Percentiles rank a stretch among this genome's conserved stretches.
phyloP scores from a whole-genome alignment of 1,139 yeast species.

The Hemisphaericaspora lyxosophila region DNA sequence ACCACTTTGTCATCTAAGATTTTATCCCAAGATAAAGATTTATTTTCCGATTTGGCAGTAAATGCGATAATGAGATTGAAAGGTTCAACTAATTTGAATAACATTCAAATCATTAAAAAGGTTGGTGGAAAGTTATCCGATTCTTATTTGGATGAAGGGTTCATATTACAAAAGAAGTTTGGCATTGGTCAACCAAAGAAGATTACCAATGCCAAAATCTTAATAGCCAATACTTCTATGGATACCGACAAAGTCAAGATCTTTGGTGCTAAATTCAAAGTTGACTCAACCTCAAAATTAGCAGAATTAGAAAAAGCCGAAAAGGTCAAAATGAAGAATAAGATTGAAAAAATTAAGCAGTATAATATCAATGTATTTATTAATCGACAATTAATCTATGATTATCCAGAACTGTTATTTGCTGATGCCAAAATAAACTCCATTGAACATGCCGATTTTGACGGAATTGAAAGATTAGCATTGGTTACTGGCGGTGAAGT shows the following conservation, averaged over 20 bases:
- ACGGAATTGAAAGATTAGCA: conserved; percentile 95
- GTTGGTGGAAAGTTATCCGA: conserved; percentile 91
- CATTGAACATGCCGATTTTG: conserved; percentile 98
- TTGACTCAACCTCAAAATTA: conserved; percentile 89
- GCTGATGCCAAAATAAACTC: conserved; percentile 86
- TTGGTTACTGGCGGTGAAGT: conserved; percentile 98
- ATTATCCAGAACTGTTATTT: conserved; percentile 95
- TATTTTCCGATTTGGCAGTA: conserved; percentile 87
- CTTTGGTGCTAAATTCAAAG: conserved; percentile 97
- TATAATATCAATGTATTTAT: conserved; percentile 86
- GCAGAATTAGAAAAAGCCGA: conserved; percentile 97
- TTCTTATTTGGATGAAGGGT: conserved; percentile 94
- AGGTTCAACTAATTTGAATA: conserved; percentile 92
- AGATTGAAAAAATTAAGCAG: conserved; percentile 83
- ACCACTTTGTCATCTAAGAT: conserved; percentile 94
- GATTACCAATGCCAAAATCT: conserved; percentile 77
- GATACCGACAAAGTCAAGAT: conserved; percentile 97
- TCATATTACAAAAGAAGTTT: conserved; percentile 84
- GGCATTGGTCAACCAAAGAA: conserved; percentile 93
- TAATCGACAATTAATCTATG: conserved; percentile 93
- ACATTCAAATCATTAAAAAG: conserved; percentile 90
- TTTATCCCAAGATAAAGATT: conserved; percentile 89
- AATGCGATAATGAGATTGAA: conserved; percentile 90
- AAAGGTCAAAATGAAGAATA: conserved; percentile 85
- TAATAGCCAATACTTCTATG: conserved; percentile 94